Evolutionary conservation across 257 asterid genomes (phyloP), one percentile per base, ranked within the genome.

Genomic region (Nicotiana benthamiana): DNA sequence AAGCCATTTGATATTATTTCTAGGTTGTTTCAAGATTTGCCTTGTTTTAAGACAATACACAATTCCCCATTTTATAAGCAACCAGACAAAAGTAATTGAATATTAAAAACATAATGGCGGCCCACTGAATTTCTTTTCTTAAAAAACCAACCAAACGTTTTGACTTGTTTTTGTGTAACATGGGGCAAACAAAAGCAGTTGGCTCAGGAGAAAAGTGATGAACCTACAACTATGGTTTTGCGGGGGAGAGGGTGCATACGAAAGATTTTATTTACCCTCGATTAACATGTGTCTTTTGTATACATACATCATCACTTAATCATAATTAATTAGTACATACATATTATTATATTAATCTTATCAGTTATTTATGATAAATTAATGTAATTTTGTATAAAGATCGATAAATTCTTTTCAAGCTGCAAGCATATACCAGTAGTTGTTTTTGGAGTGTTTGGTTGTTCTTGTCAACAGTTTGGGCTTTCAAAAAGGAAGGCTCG

Each of bases 1-100:
- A 87, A 79, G 96, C 96, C 96, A 91, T 91, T 77, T 64, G 52
- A 18, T 11, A 26, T 3, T 20, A 1, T 20, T 16, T 4, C 53
- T 24, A 48, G 12, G 17, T 65, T n/a, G 24, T 12, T 24, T 20
- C 5, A 40, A 43, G 32, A 32, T 57, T 6, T 28, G 9, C 18
- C 18, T 59, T 9, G 52, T 34, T 10, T 9, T 63, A 48, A 17
- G n/a, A 75, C 77, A 17, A 64, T 63, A 15, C 36, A 22, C 4
- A 72, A 13, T 72, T 72, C 40, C 59, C 9, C 11, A 46, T 4
- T 81, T 76, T 70, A 82, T 60, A 53, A 36, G 79, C 32, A 53
- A 32, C 0, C 13, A n/a, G n/a, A n/a, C n/a, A 62, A 81, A 63
- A 79, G 81, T 62, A 22, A 81, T 57, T 84, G 81, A 10, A 3